Evolutionary conservation across 345 rosid species (phyloP), one percentile per base, ranked within the genome.

Genomic region (Lagerstroemia speciosa): DNA sequence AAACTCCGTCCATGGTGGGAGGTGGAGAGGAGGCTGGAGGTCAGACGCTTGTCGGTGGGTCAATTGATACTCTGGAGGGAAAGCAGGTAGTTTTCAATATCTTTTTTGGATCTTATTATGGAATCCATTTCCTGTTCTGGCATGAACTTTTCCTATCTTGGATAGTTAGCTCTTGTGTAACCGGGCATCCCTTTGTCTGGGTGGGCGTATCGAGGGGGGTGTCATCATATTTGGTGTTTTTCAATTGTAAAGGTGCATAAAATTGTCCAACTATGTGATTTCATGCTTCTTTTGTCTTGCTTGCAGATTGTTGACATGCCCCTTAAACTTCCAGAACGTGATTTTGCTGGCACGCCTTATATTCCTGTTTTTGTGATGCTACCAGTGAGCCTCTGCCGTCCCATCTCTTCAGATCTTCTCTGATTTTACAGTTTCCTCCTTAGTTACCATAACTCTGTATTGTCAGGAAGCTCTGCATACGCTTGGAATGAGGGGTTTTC

Each of bases 281-380:
- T 66, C 60, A 72, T 38, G 41, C 43, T 19, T 29, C 27, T 24
- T 60, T 41, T 62, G 37, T 52, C 34, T 30, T 67, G 66, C 74
- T 45, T 83, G 67, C 77, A 91, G 99, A 70, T 79, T 75, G 70
- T 72, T 61, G 89, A 74, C 57, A 71, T 83, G 40, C 78, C 89
- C 76, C 70, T 83, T 38, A 91, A 84, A 72, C 62, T 87, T 60
- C 78, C 79, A 11, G 98, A 88, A 79, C 89, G 85, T 65, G 96
- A 94, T 79, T 92, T 92, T 82, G 76, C 91, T 69, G 92, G 91
- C 77, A 85, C 93, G 29, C 75, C 89, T 66, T 87, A 81, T 76
- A 80, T 94, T 74, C 97, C 98, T 20, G 89, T 92, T 83, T 94
- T 85, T 86, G 93, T 92, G 73, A 92, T 91, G 89, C 83, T 95